A percentile compares a stretch with the other conserved stretches of the same genome.
These are phyloP conservation scores for Corrigiola litoralis DNA, from an alignment of 179 eudicot species.

Conservation along the genomic window DNA sequence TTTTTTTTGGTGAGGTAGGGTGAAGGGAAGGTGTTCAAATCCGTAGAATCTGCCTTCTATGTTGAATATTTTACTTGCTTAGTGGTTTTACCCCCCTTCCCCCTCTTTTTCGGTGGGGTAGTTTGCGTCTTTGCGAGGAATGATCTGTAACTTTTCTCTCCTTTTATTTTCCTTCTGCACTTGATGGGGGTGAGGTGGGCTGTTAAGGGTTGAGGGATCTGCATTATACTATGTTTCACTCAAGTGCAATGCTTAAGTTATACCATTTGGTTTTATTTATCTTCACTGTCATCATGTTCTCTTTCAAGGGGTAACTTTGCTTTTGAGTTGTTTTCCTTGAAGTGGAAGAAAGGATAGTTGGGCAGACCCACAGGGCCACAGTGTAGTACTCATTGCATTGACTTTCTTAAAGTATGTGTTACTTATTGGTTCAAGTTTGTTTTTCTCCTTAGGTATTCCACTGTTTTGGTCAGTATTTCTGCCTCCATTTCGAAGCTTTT, in stretches of 20 bases:
- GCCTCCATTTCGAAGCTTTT: slow-evolving; percentile 79
- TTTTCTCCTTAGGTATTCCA: slow-evolving; percentile 51
- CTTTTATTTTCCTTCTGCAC: neutral
- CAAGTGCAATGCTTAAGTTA: no score
- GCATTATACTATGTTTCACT: neutral
- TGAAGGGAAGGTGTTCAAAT: no score
- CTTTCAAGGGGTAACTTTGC: no score
- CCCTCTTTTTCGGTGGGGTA: neutral
- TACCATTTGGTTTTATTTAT: neutral
- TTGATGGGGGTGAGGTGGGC: neutral
- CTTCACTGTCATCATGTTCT: no score
- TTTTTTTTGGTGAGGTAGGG: no score
- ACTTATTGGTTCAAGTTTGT: no score
- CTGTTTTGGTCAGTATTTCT: slow-evolving; percentile 66
- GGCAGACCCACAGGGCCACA: neutral
- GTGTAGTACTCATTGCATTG: no score
- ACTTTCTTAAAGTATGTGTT: neutral
- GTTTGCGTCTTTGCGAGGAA: slow-evolving; percentile 3
- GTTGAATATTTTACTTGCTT: neutral
- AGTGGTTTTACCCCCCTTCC: neutral
- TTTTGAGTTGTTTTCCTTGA: neutral
- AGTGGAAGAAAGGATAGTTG: neutral
- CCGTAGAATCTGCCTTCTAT: neutral
- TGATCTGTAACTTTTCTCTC: neutral
- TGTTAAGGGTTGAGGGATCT: neutral